A percentile compares a stretch with the other conserved stretches of the same genome.
phyloP scores from a whole-genome alignment of 208 protist genomes.

The Crithidia bombi region DNA sequence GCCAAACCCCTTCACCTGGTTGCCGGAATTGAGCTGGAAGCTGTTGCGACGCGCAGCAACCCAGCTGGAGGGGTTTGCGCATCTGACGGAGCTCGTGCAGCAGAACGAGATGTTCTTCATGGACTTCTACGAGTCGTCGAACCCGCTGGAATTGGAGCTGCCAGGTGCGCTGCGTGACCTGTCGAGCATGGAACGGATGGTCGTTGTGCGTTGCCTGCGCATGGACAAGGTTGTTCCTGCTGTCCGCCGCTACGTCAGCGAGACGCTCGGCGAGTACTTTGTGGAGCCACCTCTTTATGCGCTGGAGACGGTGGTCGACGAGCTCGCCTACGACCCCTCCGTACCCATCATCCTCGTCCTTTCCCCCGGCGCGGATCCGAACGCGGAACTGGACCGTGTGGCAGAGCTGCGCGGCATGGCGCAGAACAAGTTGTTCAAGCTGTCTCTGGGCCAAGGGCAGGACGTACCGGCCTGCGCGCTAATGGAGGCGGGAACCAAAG shows the following conservation, averaged over 20 bases:
- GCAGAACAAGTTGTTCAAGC: conserved; percentile 81
- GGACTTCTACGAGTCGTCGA: conserved; percentile 87
- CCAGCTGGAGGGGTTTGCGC: conserved; percentile 69
- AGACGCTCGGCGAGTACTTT: conserved; percentile 80
- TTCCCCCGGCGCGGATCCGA: conserved; percentile 97
- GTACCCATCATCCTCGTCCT: conserved; percentile 98
- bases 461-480: conserved; percentile 89
- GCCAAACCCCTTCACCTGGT: conserved; percentile 82
- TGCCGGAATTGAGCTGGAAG: conserved; percentile 91
- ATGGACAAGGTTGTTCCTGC: conserved; percentile 96
- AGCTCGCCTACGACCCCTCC: conserved; percentile 86
- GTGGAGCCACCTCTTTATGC: conserved; percentile 95
- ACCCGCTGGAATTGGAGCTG: conserved; percentile 77
- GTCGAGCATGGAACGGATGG: conserved; percentile 84
- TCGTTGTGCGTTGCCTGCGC: conserved; percentile 94
- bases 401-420: conserved; percentile 91
- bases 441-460: conserved; percentile 97
- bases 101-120: conserved; percentile 69
- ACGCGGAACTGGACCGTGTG: conserved; percentile 93
- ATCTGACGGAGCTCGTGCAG: conserved; percentile 46
- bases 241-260: conserved; percentile 91
- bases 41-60: conserved; percentile 70
- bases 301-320: conserved; percentile 89
- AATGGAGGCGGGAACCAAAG: conserved; percentile 87
- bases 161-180: conserved; percentile 69